A percentile compares a stretch with the other conserved stretches of the same genome.
phyloP scores from a whole-genome alignment of 2,329 filamentous ascomycete genomes.

The Thielaviopsis populi region DNA sequence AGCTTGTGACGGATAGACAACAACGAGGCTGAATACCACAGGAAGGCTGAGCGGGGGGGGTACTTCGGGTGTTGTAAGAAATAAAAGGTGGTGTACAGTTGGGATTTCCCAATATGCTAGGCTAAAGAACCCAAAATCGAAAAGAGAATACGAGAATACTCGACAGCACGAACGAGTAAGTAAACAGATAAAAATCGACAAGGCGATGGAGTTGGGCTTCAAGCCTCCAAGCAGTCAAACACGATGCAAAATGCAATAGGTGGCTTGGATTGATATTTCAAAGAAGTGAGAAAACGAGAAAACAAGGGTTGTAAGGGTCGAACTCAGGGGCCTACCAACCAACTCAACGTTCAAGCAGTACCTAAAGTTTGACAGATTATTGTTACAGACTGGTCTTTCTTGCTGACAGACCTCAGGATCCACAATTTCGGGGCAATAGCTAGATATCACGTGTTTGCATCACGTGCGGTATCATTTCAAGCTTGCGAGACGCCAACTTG shows the following conservation, averaged over 20 bases:
- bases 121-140: neutral
- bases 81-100: constrained; percentile 1
- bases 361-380: neutral
- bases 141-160: neutral
- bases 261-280: neutral
- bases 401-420: neutral
- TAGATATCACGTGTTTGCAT: neutral
- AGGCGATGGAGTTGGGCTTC: neutral
- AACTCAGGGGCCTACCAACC: neutral
- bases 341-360: neutral
- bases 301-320: neutral
- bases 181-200: neutral
- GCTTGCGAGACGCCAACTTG: neutral
- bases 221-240: constrained; percentile 1
- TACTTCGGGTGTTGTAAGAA: neutral
- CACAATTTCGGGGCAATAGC: neutral
- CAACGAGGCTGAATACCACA: constrained; percentile 4
- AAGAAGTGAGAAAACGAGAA: neutral
- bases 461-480: neutral
- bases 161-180: neutral
- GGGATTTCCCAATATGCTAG: neutral
- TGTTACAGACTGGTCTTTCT: too few species aligned
- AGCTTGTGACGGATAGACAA: neutral
- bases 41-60: constrained; percentile 12
- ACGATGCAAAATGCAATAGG: constrained; percentile 3